phyloP scores from a whole-genome alignment of 805 yeast species.

The Candida xiaguanensis region DNA sequence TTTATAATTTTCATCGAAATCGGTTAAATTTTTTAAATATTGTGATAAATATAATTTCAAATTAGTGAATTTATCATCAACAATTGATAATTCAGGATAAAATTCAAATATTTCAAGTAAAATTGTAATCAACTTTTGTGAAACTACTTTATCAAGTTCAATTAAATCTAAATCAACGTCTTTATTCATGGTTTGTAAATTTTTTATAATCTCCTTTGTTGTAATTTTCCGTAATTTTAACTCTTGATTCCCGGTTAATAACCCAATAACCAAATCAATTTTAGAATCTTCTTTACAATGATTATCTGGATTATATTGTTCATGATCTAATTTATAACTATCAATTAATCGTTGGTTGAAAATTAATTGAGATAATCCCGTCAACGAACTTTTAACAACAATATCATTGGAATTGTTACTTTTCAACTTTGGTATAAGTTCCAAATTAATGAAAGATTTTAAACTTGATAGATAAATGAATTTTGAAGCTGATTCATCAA shows the following conservation, averaged over 20 bases:
- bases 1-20: background rate
- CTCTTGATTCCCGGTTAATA: background rate
- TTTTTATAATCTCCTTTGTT: constrained; percentile 1
- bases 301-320: background rate
- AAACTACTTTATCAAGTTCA: background rate
- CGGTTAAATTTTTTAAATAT: background rate
- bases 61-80: background rate
- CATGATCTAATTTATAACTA: constrained; percentile 2
- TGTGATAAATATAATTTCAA: background rate
- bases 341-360: background rate
- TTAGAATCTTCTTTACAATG: constrained; percentile 1
- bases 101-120: constrained; percentile 1
- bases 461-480: background rate
- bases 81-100: background rate
- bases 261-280: constrained; percentile 1
- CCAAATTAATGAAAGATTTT: background rate
- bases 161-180: background rate
- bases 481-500: background rate
- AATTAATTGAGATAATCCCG: background rate
- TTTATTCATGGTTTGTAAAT: background rate
- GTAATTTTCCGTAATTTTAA: background rate
- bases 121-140: background rate
- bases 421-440: background rate
- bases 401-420: background rate
- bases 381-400: background rate